These are phyloP conservation scores for Lasiodiplodia gonubiensis DNA, from an alignment of 2,329 filamentous ascomycete genomes.

Conservation along the genomic window DNA sequence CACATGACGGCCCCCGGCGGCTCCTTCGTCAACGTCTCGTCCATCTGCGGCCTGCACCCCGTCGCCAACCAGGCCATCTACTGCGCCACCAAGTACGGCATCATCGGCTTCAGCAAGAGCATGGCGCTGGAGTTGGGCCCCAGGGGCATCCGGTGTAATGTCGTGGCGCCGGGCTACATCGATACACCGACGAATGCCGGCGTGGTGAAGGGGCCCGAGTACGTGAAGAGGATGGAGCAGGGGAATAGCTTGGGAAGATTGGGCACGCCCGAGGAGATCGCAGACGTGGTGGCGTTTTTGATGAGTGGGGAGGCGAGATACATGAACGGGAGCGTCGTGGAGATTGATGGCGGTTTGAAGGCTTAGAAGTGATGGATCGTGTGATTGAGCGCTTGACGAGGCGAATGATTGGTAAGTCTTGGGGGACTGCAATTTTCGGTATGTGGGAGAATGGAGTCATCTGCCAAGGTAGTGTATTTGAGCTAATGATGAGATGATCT, in stretches of 20 bases:
- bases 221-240: conserved; percentile 47
- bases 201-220: conserved; percentile 55
- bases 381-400: background rate
- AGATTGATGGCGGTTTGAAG: conserved; percentile 52
- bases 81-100: conserved; percentile 73
- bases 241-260: conserved; percentile 51
- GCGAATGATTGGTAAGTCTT: no score
- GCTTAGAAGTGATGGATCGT: background rate
- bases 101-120: conserved; percentile 79
- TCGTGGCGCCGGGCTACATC: conserved; percentile 46
- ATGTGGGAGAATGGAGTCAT: background rate
- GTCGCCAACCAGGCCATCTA: conserved; percentile 99
- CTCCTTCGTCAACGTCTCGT: conserved; percentile 94
- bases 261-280: conserved; percentile 55
- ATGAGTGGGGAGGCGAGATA: conserved; percentile 53
- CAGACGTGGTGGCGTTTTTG: conserved; percentile 57
- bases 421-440: background rate
- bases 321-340: conserved; percentile 55
- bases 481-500: background rate
- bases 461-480: background rate
- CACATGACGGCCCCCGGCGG: conserved; percentile 98
- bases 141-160: conserved; percentile 25
- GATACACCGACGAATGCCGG: conserved; percentile 57
- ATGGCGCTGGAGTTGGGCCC: conserved; percentile 28
- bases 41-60: conserved; percentile 95